Evolutionary conservation across 2,329 filamentous ascomycete genomes (phyloP).

Genomic region (Fusarium pseudonygamai): DNA sequence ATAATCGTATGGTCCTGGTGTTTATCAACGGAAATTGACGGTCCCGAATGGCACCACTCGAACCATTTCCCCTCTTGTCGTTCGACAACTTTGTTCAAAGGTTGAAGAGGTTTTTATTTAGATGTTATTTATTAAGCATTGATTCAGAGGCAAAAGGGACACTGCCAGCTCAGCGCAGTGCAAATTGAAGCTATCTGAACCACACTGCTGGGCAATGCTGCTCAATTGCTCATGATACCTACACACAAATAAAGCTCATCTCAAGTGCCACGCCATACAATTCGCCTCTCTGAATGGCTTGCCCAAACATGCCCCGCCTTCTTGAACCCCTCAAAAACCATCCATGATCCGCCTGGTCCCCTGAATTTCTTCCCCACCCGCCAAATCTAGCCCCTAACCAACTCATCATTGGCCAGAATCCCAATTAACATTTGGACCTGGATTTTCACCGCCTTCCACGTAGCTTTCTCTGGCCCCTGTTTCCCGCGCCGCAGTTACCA

Average conservation of each 20-base stretch:
- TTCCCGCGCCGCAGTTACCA: conserved; percentile 13
- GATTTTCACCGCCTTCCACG: conserved; percentile 44
- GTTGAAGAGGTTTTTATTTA: no score
- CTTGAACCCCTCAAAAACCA: conserved; percentile 35
- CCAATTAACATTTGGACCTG: conserved; percentile 14
- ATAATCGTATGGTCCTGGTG: conserved; percentile 42
- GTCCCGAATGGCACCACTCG: conserved; percentile 41
- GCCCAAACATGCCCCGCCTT: conserved; percentile 27
- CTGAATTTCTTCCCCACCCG: conserved; percentile 17
- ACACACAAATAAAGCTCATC: not conserved
- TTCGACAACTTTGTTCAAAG: conserved; percentile 15
- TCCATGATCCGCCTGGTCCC: conserved; percentile 24
- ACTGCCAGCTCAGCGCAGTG: not conserved
- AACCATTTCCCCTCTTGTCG: conserved; percentile 31
- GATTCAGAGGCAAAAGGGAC: no score
- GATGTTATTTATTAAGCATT: no score
- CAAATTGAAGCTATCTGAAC: no score
- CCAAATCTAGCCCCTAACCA: conserved; percentile 33
- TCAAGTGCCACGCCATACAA: conserved; percentile 31
- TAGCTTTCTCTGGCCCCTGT: conserved; percentile 27
- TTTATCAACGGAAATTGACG: conserved; percentile 33
- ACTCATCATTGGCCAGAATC: conserved; percentile 2
- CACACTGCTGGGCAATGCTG: not conserved
- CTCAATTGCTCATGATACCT: not conserved
- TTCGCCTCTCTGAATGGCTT: conserved; percentile 28